Base-by-base conservation (phyloP, 2,329 filamentous ascomycete species). In the Botryosphaeria dothidea region DNA sequence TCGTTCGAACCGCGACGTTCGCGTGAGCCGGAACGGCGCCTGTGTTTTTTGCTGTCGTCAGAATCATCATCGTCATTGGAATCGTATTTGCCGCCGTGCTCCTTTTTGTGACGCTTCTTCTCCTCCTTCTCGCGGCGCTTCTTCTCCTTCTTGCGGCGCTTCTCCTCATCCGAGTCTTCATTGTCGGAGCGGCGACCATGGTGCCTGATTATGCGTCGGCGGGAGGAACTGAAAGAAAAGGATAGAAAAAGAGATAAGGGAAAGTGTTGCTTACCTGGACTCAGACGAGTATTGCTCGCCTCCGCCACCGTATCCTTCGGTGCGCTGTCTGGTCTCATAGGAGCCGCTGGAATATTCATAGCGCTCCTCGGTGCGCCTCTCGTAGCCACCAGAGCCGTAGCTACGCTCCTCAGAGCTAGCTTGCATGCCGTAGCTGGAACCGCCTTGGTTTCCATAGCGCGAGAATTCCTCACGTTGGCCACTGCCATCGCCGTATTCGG, bases 401-500 rank as follows among this genome's bases (percentile, higher is more conserved):
- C 82, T 81, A 9, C 80, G 82, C 7, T 83, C 82, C 72, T 90
- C 85, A 4, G 81, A 84, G 54, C 79, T 81, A 72, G 89, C 82
- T 71, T 89, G 80, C 69, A 87, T 89, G 45, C 85, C 84, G 68
- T 86, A 86, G 31, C 82, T 84, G 17, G 70, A 71, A 17, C 71
- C 71, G 23, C 80, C 77, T 52, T 85, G 81, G 71, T 89, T 77
- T 66, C 82, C 87, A 68, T 86, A 88, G 34, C 86, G 85, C 65
- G 82, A 81, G 76, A 88, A 90, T 65, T 89, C 85, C 43, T 84
- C 82, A 65, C 82, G 80, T 62, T 83, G 80, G 54, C 85, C 85
- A 6, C 62, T 52, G 57, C 88, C 88, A 63, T 83, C 81, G 19
- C 83, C 78, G 67, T 86, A 86, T 63, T 84, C 80, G 7, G 86